Base-by-base conservation (phyloP, 2,329 filamentous ascomycete species). In the Colletotrichum navitas region DNA sequence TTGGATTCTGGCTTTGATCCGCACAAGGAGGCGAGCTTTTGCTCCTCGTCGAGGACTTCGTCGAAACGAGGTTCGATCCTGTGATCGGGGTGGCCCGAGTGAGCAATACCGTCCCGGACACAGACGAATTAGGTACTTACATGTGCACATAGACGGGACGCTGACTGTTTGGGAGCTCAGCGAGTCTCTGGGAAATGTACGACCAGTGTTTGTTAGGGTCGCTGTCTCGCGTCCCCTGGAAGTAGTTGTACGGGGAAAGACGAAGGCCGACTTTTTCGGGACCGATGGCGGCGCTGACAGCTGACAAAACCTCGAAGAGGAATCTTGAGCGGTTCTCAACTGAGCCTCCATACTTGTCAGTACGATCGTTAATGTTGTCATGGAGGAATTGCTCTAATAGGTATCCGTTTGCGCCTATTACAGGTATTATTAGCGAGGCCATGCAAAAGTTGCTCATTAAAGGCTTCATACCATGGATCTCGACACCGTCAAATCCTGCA, bases 401-500 rank as follows among this genome's bases (percentile, higher is more conserved):
- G 72, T 92, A 92, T 0, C 89, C 89, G 66, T 91, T 89, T 0
- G 87, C 88, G 0, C 78, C 68, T 71, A 1, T 41, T 2, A 0
- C 0, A 24, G 4, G 7, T 14, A 10, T 21, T 21, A 60, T 21
- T 21, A 60, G 10, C 32, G 2, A 41, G 18, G 21, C 2, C 4
- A 10, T 12, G 24, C 21, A 52, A 10, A 32, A 4, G 26, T 32
- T 8, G 2, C 7, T 52, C 26, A 12, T 29, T 6, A 5, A 14
- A 16, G 26, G 14, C 16, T 52, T 32, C 16, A 3, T 58, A 65
- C 72, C 85, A 55, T 88, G 84, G 2, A 85, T 78, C 73, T 95
- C 93, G 54, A 95, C 88, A 0, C 89, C 90, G 74, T 95, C 93
- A 32, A 92, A 91, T 0, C 93, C 93, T 1, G 88, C 89, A 74